Percentiles rank a stretch among this genome's conserved stretches.
Evolutionary conservation across 257 asterid genomes (phyloP).

Genomic region (Solanum medicagineum): DNA sequence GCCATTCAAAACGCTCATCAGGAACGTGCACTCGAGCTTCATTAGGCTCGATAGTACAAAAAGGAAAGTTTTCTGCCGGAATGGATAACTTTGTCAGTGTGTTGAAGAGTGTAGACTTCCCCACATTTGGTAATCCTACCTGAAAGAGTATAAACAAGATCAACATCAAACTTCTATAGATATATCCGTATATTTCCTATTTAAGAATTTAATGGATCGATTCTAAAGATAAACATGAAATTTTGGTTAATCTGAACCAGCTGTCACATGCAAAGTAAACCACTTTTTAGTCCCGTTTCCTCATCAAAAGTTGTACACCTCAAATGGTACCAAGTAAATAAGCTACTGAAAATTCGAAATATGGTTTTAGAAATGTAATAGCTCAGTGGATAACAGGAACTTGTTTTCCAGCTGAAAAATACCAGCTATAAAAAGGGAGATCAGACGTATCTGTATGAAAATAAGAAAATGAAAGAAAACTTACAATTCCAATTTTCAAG

Average conservation of each 20-base stretch:
- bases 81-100: conserved; percentile 93
- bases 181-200: neutral
- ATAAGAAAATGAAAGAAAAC: neutral
- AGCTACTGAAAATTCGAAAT: neutral
- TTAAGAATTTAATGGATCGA: neutral
- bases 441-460: neutral
- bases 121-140: conserved; percentile 99
- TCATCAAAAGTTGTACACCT: neutral
- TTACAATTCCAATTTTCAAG: conserved; percentile 91
- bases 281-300: neutral
- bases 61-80: conserved; percentile 97
- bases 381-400: neutral
- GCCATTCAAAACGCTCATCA: conserved; percentile 96
- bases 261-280: neutral
- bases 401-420: neutral
- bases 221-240: neutral
- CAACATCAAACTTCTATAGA: neutral
- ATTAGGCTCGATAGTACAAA: conserved; percentile 95
- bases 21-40: conserved; percentile 94
- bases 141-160: conserved; percentile 17
- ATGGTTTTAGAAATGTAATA: neutral
- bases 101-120: conserved; percentile 93
- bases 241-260: neutral
- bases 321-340: neutral
- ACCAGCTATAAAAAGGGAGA: neutral